Percentiles rank a stretch among this genome's conserved stretches.
Conservation (phyloP, 2,329 filamentous ascomycete genomes). For the Keithomyces neogunnii region DNA sequence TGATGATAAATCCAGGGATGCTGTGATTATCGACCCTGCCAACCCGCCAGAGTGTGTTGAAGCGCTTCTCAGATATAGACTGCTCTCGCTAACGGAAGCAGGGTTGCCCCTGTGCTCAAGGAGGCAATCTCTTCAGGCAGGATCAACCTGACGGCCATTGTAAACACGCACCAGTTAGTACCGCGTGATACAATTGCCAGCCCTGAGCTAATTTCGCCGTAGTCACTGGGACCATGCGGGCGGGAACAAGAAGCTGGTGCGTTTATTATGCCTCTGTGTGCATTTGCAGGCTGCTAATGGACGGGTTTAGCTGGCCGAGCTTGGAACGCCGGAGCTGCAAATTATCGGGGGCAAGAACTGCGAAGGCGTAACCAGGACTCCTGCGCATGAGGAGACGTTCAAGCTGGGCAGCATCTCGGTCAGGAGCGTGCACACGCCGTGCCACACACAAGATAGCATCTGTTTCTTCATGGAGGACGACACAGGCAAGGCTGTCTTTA, state of each 20-base stretch:
- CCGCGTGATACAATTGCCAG: neutral
- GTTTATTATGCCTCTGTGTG: neutral
- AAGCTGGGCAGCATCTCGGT: slow-evolving; percentile 76
- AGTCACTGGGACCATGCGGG: slow-evolving; percentile 94
- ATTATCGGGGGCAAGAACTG: slow-evolving; percentile 88
- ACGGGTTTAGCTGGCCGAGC: slow-evolving; percentile 25
- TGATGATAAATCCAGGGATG: slow-evolving; percentile 70
- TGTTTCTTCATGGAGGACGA: slow-evolving; percentile 88
- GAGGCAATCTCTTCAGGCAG: slow-evolving; percentile 60
- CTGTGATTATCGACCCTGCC: slow-evolving; percentile 72
- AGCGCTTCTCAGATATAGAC: neutral
- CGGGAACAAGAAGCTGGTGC: slow-evolving; percentile 70
- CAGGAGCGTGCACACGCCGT: slow-evolving; percentile 87
- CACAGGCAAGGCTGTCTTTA: slow-evolving; percentile 72
- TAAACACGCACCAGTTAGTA: slow-evolving; percentile 93
- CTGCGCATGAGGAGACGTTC: slow-evolving; percentile 67
- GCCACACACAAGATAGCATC: slow-evolving; percentile 97
- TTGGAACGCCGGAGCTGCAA: slow-evolving; percentile 53
- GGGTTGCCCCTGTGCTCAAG: slow-evolving; percentile 58
- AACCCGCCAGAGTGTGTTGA: slow-evolving; percentile 62
- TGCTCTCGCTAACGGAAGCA: slow-evolving; percentile 18
- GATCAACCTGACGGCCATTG: slow-evolving; percentile 79
- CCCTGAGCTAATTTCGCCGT: slow-evolving; percentile 4
- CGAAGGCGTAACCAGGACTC: slow-evolving; percentile 68
- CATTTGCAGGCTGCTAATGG: slow-evolving; percentile 3